A percentile compares a stretch with the other conserved stretches of the same genome.
phyloP scores from a whole-genome alignment of 495 filamentous ascomycete species.

The Chaetomium cochliodes region DNA sequence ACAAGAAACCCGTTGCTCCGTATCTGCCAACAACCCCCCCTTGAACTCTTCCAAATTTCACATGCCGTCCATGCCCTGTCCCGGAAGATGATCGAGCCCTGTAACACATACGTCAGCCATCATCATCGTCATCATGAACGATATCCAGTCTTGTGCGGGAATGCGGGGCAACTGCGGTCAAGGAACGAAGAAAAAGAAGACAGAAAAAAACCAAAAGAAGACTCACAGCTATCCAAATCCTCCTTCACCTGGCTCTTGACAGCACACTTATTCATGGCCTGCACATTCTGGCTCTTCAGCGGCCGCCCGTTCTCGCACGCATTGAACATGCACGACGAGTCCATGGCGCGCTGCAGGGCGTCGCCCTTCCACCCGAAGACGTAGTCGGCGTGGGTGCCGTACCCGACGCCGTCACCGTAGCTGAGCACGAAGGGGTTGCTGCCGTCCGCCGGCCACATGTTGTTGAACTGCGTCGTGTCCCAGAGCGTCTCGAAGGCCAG shows the following conservation, averaged over 20 bases:
- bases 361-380: slow-evolving; percentile 52
- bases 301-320: slow-evolving; percentile 44
- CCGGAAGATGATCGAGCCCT: slow-evolving; percentile 17
- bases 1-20: not conserved
- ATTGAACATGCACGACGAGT: slow-evolving; percentile 49
- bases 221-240: slow-evolving; percentile 51
- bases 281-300: slow-evolving; percentile 46
- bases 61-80: slow-evolving; percentile 10
- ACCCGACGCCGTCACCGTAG: slow-evolving; percentile 37
- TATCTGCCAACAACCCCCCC: not conserved
- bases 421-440: slow-evolving; percentile 48
- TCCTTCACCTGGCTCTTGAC: slow-evolving; percentile 45
- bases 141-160: no score
- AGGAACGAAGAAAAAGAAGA: not conserved
- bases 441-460: slow-evolving; percentile 47
- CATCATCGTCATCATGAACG: not conserved
- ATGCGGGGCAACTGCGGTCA: no score
- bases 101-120: not conserved
- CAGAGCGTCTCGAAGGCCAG: slow-evolving; percentile 54
- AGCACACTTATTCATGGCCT: slow-evolving; percentile 46
- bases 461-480: slow-evolving; percentile 51
- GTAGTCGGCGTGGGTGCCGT: slow-evolving; percentile 50
- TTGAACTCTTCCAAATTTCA: not conserved
- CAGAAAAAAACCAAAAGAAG: not conserved
- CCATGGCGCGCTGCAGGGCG: slow-evolving; percentile 48